These are phyloP conservation scores for Zygosaccharomyces sapae DNA, from an alignment of 1,139 yeast genomes.

Conservation along the genomic window DNA sequence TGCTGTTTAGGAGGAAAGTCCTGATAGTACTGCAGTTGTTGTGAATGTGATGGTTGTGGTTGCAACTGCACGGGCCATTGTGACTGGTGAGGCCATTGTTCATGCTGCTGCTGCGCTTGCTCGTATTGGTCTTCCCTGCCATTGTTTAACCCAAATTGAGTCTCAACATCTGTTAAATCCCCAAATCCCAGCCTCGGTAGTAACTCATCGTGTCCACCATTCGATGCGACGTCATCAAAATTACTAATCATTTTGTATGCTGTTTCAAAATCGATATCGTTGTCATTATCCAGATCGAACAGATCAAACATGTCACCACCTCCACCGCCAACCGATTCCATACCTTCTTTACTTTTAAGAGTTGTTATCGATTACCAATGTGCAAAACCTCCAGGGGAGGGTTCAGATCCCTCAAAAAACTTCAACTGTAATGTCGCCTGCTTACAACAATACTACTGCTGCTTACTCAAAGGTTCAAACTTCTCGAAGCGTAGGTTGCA, in stretches of 20 bases:
- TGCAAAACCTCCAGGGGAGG: neutral
- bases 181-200: conserved; percentile 11
- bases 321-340: conserved; percentile 6
- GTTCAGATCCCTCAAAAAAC: neutral
- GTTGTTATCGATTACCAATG: no score
- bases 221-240: conserved; percentile 12
- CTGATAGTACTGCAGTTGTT: no score
- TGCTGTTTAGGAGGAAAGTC: no score
- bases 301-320: conserved; percentile 17
- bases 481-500: neutral
- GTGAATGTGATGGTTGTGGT: neutral
- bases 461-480: neutral
- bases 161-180: conserved; percentile 5
- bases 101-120: neutral
- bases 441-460: no score
- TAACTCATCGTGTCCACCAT: conserved; percentile 5
- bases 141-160: conserved; percentile 2
- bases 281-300: conserved; percentile 31
- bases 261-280: conserved; percentile 36
- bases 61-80: neutral
- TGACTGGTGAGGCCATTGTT: neutral
- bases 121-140: no score
- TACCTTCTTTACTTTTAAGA: neutral
- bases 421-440: neutral
- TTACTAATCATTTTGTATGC: conserved; percentile 33